Conservation (phyloP, 2,329 filamentous ascomycete genomes). For the Pseudopyricularia cyperi region DNA sequence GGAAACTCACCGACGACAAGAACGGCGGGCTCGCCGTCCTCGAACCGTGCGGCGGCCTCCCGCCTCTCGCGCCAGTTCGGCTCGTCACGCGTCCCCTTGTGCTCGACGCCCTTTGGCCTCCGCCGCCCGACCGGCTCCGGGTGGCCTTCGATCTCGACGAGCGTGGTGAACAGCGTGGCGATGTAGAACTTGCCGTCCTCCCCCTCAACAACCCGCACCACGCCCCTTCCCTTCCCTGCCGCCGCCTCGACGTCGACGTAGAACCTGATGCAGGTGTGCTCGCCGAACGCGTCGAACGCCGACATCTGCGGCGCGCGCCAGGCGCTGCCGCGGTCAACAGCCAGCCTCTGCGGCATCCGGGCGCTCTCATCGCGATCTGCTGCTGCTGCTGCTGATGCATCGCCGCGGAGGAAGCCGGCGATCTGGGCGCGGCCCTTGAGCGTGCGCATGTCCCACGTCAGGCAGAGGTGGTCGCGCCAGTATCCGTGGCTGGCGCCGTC, state of each 20-base stretch:
- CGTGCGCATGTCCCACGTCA: constrained; percentile 43
- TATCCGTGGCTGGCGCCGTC: constrained; percentile 23
- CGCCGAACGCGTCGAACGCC: constrained; percentile 34
- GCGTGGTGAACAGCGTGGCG: constrained; percentile 48
- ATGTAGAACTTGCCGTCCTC: constrained; percentile 39
- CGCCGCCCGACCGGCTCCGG: constrained; percentile 33
- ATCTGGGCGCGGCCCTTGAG: constrained; percentile 29
- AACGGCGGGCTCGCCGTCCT: constrained; percentile 39
- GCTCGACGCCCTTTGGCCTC: constrained; percentile 41
- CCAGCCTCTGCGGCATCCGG: constrained; percentile 23
- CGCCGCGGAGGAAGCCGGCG: constrained; percentile 20
- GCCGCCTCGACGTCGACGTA: constrained; percentile 41
- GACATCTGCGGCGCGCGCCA: constrained; percentile 28
- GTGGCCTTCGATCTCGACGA: constrained; percentile 37
- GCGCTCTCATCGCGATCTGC: constrained; percentile 8
- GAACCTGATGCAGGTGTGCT: constrained; percentile 38
- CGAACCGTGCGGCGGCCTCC: constrained; percentile 30
- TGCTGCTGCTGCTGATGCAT: constrained; percentile 22
- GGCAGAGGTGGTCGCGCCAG: constrained; percentile 45
- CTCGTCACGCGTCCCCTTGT: constrained; percentile 34
- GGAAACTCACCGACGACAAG: constrained; percentile 26
- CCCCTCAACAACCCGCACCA: constrained; percentile 36
- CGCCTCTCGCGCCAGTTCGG: constrained; percentile 50
- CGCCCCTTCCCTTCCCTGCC: constrained; percentile 40
- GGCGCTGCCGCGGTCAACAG: constrained; percentile 29